A percentile compares a stretch with the other conserved stretches of the same genome.
phyloP scores from a whole-genome alignment of 768 basidiomycete species.

The Leccinum variicolor region DNA sequence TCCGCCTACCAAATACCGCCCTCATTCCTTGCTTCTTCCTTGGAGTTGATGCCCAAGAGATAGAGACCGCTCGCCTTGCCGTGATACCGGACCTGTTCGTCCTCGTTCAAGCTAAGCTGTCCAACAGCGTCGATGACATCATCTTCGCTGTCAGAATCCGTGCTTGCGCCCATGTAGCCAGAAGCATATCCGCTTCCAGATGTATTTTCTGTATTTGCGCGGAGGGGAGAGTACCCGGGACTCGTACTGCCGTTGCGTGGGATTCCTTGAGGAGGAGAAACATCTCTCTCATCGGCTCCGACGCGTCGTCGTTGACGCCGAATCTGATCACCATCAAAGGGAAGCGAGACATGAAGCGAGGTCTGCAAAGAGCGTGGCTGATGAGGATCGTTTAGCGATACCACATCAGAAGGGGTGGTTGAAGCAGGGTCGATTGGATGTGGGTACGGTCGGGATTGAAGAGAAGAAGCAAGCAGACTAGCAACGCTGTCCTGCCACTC shows the following conservation, averaged over 20 bases:
- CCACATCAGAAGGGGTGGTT: conserved; percentile 1
- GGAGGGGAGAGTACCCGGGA: conserved; percentile 15
- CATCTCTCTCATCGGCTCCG: conserved; percentile 12
- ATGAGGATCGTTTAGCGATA: conserved; percentile 15
- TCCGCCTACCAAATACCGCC: conserved; percentile 71
- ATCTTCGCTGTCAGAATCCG: conserved; percentile 37
- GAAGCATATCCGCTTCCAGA: conserved; percentile 20
- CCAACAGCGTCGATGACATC: conserved; percentile 71
- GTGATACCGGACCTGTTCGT: conserved; percentile 81
- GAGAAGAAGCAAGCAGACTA: conserved; percentile 18
- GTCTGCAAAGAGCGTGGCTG: conserved; percentile 5
- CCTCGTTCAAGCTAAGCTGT: conserved; percentile 85
- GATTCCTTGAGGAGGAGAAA: conserved; percentile 8
- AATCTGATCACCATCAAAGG: conserved; percentile 28
- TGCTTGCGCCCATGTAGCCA: conserved; percentile 30
- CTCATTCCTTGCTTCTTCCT: conserved; percentile 63
- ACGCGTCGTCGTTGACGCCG: conserved; percentile 53
- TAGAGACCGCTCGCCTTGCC: conserved; percentile 83
- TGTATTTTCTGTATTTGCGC: conserved; percentile 7
- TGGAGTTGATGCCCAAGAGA: conserved; percentile 59
- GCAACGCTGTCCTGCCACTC: conserved; percentile 79
- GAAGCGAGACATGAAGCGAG: conserved; percentile 10
- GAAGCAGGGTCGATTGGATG: neutral
- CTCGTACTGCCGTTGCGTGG: conserved; percentile 18
- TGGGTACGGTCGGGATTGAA: conserved; percentile 10